Base-by-base conservation (phyloP, 768 basidiomycete species). In the Cystoderma amianthinum region DNA sequence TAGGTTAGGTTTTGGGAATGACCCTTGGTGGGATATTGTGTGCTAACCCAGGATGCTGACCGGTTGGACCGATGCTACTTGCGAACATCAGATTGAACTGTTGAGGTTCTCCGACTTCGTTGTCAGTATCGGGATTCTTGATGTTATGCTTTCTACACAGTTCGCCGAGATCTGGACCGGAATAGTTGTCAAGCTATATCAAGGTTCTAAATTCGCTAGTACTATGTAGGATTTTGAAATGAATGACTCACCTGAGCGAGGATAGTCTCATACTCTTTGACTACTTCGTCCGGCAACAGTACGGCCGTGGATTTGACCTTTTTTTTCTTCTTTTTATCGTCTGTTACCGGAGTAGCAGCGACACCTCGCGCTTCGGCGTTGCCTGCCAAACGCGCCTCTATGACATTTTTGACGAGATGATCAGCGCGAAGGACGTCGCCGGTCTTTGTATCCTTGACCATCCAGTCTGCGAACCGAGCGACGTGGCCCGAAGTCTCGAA, bases 31-130 rank as follows among this genome's bases (percentile, higher is more conserved):
- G 44, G 18, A 24, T 36, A 41, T 42, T 28, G 11, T 37, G 41
- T 17, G 32, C 77, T 53, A 52, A 92, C 87, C 93, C 94, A 52
- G 91, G 92, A 64, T 95, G 82, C 61, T 96, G 91, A 19, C 96
- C 95, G 2, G 95, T 97, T 11, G 95, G 95, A 16, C 95, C 96
- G 55, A 99, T 97, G 64, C 85, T 90, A 57, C 86, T 91, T 37
- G 89, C 82, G 64, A 99, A 98, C 96, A 99, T 98, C 56, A 98
- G 78, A 65, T 98, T 99, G 74, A 98, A 99, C 58, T 85, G 81
- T 54, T 90, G 85, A 6, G 96, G 96, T 58, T 94, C 91, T 35
- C 84, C 73, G 21, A 98, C 85, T 54, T 88, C 85, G 60, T 99
- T 97, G 53, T 79, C 85, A 1, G 94, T 95, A 48, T 88, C 89